phyloP scores from a whole-genome alignment of 2,329 filamentous ascomycete species.

The Celoporthe dispersa region DNA sequence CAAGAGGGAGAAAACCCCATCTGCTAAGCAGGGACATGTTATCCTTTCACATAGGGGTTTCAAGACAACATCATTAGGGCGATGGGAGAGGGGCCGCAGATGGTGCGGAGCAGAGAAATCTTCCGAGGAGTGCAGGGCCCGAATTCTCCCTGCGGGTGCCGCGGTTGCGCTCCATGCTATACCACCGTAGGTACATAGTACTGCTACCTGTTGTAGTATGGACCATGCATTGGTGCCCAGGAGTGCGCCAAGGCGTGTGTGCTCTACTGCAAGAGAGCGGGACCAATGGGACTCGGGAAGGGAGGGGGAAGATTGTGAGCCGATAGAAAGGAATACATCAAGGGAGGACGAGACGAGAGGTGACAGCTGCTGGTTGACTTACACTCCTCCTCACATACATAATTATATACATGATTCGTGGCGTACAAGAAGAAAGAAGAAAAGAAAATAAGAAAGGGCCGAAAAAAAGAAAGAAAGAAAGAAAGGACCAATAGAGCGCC shows the following conservation, averaged over 20 bases:
- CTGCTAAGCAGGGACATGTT: not conserved
- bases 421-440: no score
- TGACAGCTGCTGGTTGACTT: not conserved
- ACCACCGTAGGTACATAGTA: not conserved
- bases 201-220: not conserved
- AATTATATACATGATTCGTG: no score
- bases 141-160: not conserved
- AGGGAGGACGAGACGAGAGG: not conserved
- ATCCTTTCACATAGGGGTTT: not conserved
- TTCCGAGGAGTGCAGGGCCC: not conserved
- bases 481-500: no score
- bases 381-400: no score
- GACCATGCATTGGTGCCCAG: conserved; percentile 1
- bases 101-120: not conserved
- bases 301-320: not conserved
- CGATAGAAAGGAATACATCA: not conserved
- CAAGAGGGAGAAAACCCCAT: no score
- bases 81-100: not conserved
- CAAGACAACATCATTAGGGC: not conserved
- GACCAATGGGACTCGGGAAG: not conserved
- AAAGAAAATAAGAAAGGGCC: no score
- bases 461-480: no score
- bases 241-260: not conserved
- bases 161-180: conserved; percentile 1
- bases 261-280: conserved; percentile 2